Conservation (phyloP, 1,139 yeast genomes). For the Saccharomyces pastorianus region DNA sequence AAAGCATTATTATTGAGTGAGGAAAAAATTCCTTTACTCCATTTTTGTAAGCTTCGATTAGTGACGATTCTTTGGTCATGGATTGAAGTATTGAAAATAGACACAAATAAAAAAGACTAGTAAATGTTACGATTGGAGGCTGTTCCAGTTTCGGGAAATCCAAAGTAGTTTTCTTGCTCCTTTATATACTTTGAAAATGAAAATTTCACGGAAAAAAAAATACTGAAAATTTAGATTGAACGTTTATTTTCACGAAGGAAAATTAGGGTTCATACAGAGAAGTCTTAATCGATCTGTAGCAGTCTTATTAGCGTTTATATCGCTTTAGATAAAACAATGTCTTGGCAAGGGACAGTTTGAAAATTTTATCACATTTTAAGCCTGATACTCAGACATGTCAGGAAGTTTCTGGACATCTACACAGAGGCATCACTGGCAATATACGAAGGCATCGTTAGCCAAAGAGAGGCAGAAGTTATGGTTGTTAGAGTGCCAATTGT, state of each 20-base stretch:
- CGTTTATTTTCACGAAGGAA: background rate
- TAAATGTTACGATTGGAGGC: too few species aligned
- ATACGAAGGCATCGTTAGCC: constrained; percentile 41
- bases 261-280: constrained; percentile 1
- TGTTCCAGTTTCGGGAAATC: too few species aligned
- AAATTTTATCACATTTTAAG: background rate
- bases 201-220: background rate
- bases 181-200: background rate
- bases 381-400: constrained; percentile 35
- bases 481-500: constrained; percentile 32
- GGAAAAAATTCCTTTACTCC: constrained; percentile 23
- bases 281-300: background rate
- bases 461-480: constrained; percentile 35
- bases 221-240: background rate
- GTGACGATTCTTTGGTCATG: constrained; percentile 65
- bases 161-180: background rate
- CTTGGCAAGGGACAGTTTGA: background rate
- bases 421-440: constrained; percentile 57
- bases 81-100: constrained; percentile 20
- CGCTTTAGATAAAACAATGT: background rate
- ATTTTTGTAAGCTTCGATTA: constrained; percentile 64
- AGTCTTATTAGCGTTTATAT: background rate
- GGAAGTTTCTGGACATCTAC: constrained; percentile 66
- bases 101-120: too few species aligned
- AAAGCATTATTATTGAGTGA: constrained; percentile 43